Percentiles rank a stretch among this genome's conserved stretches.
phyloP scores from a whole-genome alignment of 306 rosid species.

The Luffa acutangula region DNA sequence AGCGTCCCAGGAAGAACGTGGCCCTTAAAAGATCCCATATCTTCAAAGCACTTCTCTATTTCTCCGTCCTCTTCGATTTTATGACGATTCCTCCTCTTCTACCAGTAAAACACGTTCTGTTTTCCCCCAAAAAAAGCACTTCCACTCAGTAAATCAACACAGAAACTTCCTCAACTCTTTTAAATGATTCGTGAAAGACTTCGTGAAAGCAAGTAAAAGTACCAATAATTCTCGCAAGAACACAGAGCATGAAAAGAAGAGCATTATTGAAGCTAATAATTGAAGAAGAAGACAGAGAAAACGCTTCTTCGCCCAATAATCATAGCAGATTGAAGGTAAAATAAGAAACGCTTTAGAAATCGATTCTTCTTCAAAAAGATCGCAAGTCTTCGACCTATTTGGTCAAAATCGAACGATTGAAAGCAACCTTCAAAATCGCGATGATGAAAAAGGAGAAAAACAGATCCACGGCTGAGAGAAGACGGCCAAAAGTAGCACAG shows the following conservation, averaged over 20 bases:
- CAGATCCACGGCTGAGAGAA: background rate
- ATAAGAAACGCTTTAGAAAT: background rate
- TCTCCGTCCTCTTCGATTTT: conserved; percentile 5
- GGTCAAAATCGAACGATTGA: background rate
- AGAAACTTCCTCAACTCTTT: background rate
- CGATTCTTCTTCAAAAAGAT: background rate
- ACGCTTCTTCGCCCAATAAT: background rate
- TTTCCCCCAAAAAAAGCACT: background rate
- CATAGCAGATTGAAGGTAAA: background rate
- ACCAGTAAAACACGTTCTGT: background rate
- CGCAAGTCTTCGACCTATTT: background rate
- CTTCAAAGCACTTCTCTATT: background rate
- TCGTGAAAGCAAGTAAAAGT: background rate
- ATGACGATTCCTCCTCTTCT: background rate
- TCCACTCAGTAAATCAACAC: background rate
- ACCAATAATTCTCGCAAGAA: background rate
- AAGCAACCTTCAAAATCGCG: background rate
- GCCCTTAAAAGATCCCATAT: conserved; percentile 94
- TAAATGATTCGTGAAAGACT: background rate
- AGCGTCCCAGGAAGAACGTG: conserved; percentile 90
- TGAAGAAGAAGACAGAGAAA: background rate
- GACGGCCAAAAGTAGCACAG: background rate
- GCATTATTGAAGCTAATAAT: background rate
- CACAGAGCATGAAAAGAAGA: background rate
- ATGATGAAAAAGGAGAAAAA: background rate